A percentile compares a stretch with the other conserved stretches of the same genome.
These are phyloP conservation scores for Pythium apleroticum DNA, from an alignment of 352 stramenopile species.

Conservation along the genomic window DNA sequence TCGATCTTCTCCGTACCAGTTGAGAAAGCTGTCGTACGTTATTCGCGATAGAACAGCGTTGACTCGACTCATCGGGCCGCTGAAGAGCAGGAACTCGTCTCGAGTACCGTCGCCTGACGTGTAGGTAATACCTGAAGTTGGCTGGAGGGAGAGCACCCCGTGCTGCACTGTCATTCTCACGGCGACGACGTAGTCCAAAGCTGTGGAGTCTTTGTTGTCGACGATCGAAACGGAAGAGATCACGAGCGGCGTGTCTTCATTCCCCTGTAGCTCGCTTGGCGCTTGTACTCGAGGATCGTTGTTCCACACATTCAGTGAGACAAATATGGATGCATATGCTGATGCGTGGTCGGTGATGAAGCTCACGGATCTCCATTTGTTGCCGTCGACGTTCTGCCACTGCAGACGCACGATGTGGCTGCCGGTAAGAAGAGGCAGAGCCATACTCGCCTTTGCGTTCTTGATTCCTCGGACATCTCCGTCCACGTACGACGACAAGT, in stretches of 20 bases:
- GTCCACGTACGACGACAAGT: slow-evolving; percentile 68
- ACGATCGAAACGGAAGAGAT: slow-evolving; percentile 45
- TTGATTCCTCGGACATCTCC: slow-evolving; percentile 71
- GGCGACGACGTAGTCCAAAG: slow-evolving; percentile 59
- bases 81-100: slow-evolving; percentile 68
- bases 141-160: slow-evolving; percentile 49
- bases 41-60: slow-evolving; percentile 51
- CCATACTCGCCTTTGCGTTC: slow-evolving; percentile 66
- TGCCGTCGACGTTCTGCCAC: slow-evolving; percentile 78
- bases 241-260: slow-evolving; percentile 49
- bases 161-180: slow-evolving; percentile 57
- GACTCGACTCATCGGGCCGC: slow-evolving; percentile 53
- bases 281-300: slow-evolving; percentile 59
- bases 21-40: slow-evolving; percentile 60
- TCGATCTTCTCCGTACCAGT: slow-evolving; percentile 73
- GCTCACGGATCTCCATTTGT: slow-evolving; percentile 59
- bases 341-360: slow-evolving; percentile 70
- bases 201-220: slow-evolving; percentile 51
- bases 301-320: slow-evolving; percentile 67
- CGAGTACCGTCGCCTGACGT: slow-evolving; percentile 41
- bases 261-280: slow-evolving; percentile 34
- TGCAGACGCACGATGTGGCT: slow-evolving; percentile 65
- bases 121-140: slow-evolving; percentile 65
- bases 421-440: slow-evolving; percentile 50
- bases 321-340: slow-evolving; percentile 68